These are phyloP conservation scores for Pseudohalonectria lignicola DNA, from an alignment of 2,329 filamentous ascomycete species.

Conservation along the genomic window DNA sequence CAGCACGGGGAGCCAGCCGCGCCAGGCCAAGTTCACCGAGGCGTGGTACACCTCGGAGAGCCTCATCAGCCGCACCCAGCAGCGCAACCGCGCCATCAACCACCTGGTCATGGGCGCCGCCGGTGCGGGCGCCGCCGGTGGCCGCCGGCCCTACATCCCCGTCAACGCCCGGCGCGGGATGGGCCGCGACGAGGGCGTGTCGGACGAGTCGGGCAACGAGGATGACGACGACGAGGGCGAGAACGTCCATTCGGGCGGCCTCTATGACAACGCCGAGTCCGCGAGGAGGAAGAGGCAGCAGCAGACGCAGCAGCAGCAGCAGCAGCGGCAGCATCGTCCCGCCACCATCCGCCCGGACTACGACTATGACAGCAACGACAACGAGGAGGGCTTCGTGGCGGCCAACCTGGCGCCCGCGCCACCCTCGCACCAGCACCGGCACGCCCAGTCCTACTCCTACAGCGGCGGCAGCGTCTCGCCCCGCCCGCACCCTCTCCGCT, in stretches of 20 bases:
- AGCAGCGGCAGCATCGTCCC: constrained; percentile 9
- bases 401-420: constrained; percentile 4
- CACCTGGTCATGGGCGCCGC: constrained; percentile 17
- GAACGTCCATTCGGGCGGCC: constrained; percentile 5
- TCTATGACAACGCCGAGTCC: constrained; percentile 10
- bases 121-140: constrained; percentile 15
- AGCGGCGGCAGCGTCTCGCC: too few relatives aligned
- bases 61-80: constrained; percentile 40
- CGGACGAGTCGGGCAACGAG: constrained; percentile 18
- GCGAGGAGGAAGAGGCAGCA: too few relatives aligned
- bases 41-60: constrained; percentile 44
- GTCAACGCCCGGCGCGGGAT: constrained; percentile 32
- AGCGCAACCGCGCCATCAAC: constrained; percentile 33
- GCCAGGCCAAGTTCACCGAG: constrained; percentile 38
- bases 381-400: too few relatives aligned
- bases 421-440: background rate
- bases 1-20: constrained; percentile 15
- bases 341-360: constrained; percentile 9
- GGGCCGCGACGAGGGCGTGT: constrained; percentile 22
- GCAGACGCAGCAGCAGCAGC: constrained; percentile 12
- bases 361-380: constrained; percentile 14
- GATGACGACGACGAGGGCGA: constrained; percentile 22
- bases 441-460: constrained; percentile 4
- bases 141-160: constrained; percentile 31
- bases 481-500: constrained; percentile 42